Evolutionary conservation across 768 basidiomycete species (phyloP), one percentile per base, ranked within the genome.

Genomic region (Suillus hirtellus): DNA sequence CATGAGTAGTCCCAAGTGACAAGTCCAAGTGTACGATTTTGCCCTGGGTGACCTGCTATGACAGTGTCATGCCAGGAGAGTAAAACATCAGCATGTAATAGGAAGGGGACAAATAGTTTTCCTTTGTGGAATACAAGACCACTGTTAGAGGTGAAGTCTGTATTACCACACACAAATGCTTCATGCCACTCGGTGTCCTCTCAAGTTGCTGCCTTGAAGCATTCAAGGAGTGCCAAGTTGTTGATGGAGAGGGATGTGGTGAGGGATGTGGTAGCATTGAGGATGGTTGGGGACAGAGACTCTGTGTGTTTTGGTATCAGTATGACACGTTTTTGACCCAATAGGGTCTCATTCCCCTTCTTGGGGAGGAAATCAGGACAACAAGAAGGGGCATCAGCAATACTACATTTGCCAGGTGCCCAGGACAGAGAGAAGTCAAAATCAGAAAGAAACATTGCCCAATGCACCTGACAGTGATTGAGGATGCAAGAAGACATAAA

Each of bases 41-140:
- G 70, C 3, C 83, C 82, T 8, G 73, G 78, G 59, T 84, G 83
- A 14, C 83, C 81, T 35, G 74, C 72, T 27, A 75, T 38, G 4
- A 38, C 12, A 0, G 66, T 60, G 61, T 84, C 78, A 65, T 84
- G 82, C 21, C 67, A 68, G 7, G 62, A 63, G 11, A 72, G 64
- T 10, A 81, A 61, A 59, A 78, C 69, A 9, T 75, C 68, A 52
- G 62, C 31, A 10, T 68, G 72, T 10, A 79, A 67, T 50, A 75
- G 54, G 40, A 62, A 31, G 6, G 79, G 80, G 17, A 82, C 71
- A 55, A 67, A 77, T 17, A 78, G 63, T 21, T 56, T 62, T 34
- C 67, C 69, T 19, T 75, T 62, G 53, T 67, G 72, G 21, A 66
- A 68, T 1, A 78, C 63, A 2, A 76, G 60, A 11, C 63, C 68